Percentiles rank a stretch among this genome's conserved stretches.
Conservation (phyloP, 2,329 filamentous ascomycete genomes). For the Fragosphaeria purpurea region DNA sequence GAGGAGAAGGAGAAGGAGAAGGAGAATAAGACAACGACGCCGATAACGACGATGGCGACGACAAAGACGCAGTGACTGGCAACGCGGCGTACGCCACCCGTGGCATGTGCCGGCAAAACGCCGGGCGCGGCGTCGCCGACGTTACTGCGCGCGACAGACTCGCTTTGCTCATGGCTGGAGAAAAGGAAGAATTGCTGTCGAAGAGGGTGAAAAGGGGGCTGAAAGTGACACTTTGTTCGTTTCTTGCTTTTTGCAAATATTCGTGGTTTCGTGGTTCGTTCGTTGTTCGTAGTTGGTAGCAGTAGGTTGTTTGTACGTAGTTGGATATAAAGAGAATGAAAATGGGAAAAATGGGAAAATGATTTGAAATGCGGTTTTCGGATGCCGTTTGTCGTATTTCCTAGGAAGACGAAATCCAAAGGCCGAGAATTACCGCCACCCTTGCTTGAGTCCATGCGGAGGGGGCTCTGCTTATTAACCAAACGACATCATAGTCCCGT, state of each 20-base stretch:
- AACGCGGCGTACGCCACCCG: slow-evolving; percentile 7
- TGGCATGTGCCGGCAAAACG: slow-evolving; percentile 9
- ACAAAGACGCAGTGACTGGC: background rate
- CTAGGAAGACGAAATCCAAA: background rate
- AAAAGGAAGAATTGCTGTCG: background rate
- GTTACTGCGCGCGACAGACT: slow-evolving; percentile 14
- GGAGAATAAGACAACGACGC: background rate
- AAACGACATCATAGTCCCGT: slow-evolving; percentile 4
- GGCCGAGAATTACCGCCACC: slow-evolving; percentile 9
- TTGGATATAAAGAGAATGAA: slow-evolving; percentile 1
- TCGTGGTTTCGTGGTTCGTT: no score
- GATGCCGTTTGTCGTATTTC: no score
- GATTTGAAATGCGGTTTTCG: background rate
- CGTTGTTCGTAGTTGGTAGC: no score
- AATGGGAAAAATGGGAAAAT: slow-evolving; percentile 5
- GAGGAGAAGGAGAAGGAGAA: background rate
- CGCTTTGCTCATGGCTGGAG: slow-evolving; percentile 16
- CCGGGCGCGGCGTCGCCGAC: slow-evolving; percentile 11
- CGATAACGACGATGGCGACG: background rate
- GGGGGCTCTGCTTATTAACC: no score
- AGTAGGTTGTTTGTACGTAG: no score
- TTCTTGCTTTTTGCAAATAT: no score
- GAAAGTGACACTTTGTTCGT: background rate
- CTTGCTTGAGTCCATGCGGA: no score
- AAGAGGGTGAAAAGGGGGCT: background rate